These are phyloP conservation scores for Umbelopsis sp. DNA, from an alignment of 371 early-diverging fungal species.

Conservation along the genomic window DNA sequence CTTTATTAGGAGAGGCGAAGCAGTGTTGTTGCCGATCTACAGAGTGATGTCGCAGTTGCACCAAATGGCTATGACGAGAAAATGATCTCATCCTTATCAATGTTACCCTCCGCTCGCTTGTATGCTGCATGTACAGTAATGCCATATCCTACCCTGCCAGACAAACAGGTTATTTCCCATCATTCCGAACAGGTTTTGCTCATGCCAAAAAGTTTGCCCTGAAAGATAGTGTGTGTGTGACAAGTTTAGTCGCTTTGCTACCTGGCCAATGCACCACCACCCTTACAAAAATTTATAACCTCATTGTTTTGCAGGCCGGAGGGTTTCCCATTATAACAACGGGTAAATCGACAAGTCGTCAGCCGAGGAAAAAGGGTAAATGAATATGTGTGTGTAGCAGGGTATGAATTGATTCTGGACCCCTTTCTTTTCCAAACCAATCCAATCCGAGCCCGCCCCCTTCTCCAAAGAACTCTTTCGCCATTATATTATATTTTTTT, in stretches of 20 bases:
- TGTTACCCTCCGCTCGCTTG: neutral
- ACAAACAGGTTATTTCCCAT: too few relatives aligned
- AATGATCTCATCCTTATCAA: slow-evolving; percentile 9
- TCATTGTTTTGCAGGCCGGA: neutral
- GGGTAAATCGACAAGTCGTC: neutral
- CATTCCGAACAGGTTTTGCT: too few relatives aligned
- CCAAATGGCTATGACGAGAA: slow-evolving; percentile 3
- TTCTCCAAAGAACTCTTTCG: neutral
- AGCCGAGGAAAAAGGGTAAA: neutral
- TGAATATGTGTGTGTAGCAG: neutral
- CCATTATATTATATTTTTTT: neutral
- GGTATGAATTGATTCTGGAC: slow-evolving; percentile 10
- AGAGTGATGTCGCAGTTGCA: slow-evolving; percentile 2
- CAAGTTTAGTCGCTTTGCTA: neutral
- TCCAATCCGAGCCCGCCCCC: neutral
- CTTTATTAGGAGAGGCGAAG: neutral
- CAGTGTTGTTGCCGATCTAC: neutral
- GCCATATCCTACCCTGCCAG: too few relatives aligned
- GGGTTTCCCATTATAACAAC: neutral
- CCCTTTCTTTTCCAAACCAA: neutral
- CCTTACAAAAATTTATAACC: neutral
- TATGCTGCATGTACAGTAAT: neutral
- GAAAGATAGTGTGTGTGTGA: slow-evolving; percentile 10
- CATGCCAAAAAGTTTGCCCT: too few relatives aligned
- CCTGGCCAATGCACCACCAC: neutral